A percentile compares a stretch with the other conserved stretches of the same genome.
Evolutionary conservation across 1,284 basidiomycete genomes (phyloP).

Genomic region (Naganishia sp.): DNA sequence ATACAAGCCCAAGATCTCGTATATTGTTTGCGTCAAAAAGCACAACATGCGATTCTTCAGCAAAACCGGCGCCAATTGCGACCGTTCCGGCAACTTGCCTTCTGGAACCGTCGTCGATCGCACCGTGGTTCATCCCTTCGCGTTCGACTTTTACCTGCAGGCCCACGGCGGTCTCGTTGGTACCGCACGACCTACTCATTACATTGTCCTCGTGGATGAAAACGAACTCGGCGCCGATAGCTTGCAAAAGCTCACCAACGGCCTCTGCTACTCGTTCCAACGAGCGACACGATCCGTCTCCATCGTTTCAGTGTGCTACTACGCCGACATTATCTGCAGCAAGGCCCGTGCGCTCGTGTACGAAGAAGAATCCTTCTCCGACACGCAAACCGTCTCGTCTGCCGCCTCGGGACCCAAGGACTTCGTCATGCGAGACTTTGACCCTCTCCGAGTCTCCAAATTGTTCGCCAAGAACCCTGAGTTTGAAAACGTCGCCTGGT

Average conservation of each 20-base stretch:
- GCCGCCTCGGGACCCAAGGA: constrained; percentile 7
- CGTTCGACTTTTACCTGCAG: constrained; percentile 54
- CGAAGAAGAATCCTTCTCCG: constrained; percentile 30
- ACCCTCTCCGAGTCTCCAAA: constrained; percentile 17
- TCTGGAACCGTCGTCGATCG: constrained; percentile 49
- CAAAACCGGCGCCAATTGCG: constrained; percentile 41
- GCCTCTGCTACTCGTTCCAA: constrained; percentile 31
- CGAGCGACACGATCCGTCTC: constrained; percentile 32
- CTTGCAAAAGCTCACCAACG: constrained; percentile 31
- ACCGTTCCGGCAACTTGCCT: constrained; percentile 52
- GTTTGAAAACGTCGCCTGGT: constrained; percentile 27
- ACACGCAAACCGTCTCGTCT: constrained; percentile 19
- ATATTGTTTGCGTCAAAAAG: constrained; percentile 48
- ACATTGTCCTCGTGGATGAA: constrained; percentile 36
- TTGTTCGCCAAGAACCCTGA: constrained; percentile 23
- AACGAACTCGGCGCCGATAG: constrained; percentile 30
- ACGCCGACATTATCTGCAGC: constrained; percentile 32
- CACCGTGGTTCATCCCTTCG: constrained; percentile 53
- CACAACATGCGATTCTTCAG: constrained; percentile 56
- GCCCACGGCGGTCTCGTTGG: constrained; percentile 46
- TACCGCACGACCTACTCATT: constrained; percentile 55
- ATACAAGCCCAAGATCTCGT: constrained; percentile 31
- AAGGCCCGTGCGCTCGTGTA: constrained; percentile 28
- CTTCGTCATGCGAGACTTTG: constrained; percentile 9
- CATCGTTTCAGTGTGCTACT: constrained; percentile 32